Conservation (phyloP, 2,329 filamentous ascomycete genomes). For the Lachnellula occidentalis region DNA sequence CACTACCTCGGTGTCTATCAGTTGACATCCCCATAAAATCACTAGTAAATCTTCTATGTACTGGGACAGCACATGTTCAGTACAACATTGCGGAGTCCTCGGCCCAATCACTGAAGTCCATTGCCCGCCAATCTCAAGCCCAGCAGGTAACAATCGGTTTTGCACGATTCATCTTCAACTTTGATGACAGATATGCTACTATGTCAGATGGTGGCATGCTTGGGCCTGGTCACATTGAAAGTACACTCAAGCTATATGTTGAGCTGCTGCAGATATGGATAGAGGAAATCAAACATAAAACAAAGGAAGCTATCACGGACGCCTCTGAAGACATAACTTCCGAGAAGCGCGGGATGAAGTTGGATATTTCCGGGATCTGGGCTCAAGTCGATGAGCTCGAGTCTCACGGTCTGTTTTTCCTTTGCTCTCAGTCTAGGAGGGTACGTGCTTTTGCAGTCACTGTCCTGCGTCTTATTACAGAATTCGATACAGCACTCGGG, state of each 20-base stretch:
- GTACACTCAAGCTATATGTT: constrained; percentile 84
- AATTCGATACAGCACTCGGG: constrained; percentile 85
- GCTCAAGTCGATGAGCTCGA: constrained; percentile 96
- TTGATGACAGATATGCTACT: constrained; percentile 93
- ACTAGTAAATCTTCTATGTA: constrained; percentile 90
- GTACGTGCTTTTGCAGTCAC: constrained; percentile 89
- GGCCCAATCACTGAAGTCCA: constrained; percentile 87
- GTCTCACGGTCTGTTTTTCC: constrained; percentile 91
- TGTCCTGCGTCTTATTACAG: constrained; percentile 83
- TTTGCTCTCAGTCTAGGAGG: constrained; percentile 89
- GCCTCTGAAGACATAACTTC: constrained; percentile 54
- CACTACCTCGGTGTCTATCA: constrained; percentile 87
- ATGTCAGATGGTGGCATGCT: constrained; percentile 98
- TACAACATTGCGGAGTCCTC: constrained; percentile 88
- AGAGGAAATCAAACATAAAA: constrained; percentile 87
- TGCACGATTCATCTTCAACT: constrained; percentile 96
- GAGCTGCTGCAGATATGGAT: constrained; percentile 96
- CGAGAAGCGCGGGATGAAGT: constrained; percentile 68
- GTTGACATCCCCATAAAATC: constrained; percentile 88
- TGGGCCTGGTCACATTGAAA: constrained; percentile 89
- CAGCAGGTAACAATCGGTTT: constrained; percentile 97
- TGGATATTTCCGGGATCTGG: constrained; percentile 83
- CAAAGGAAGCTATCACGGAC: constrained; percentile 64
- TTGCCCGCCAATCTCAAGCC: constrained; percentile 86
- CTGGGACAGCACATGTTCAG: constrained; percentile 92